Base-by-base conservation (phyloP, 805 yeast species). In the Suhomyces kilbournensis region DNA sequence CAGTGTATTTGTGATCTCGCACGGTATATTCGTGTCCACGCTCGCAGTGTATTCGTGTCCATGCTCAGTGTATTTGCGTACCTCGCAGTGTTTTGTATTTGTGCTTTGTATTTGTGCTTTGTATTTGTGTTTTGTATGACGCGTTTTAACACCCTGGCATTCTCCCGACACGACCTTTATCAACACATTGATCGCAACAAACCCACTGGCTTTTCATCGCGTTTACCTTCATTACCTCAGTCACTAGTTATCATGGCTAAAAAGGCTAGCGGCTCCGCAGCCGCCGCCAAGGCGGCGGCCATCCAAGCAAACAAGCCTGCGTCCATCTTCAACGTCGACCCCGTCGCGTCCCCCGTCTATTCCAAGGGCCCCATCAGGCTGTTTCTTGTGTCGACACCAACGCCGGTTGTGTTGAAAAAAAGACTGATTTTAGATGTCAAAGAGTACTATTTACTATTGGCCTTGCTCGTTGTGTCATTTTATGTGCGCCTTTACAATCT, bases 401-500 rank as follows among this genome's bases (percentile, higher is more conserved):
- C 82, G 1, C 66, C 68, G 1, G 58, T 68, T 7, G 61, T 79
- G 22, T 55, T 71, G 19, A 64, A 66, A 4, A 60, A 73, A 47
- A 52, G 55, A 23, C 60, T 62, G 47, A 40, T 57, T 34, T 40
- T 60, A 14, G 53, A 61, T 44, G 12, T 45, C 44, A 51, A 59
- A 45, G 77, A 72, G 51, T 60, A 55, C 56, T 53, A 61, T 43
- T 55, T 66, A 44, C 44, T 71, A 34, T 65, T 76, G n/a, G 66
- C 60, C 2, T 63, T 72, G 14, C 71, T 89, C 49, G 61, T 81
- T n/a, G 58, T 77, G 1, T 80, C 96, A 0, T 55, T 76, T 10
- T 61, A 69, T 46, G 79, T 90, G 47, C 83, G 99, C 60, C 74
- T 87, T 49, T 73, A 76, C 58, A 73, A 79, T 50, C 74, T 94